A percentile compares a stretch with the other conserved stretches of the same genome.
Conservation (phyloP, 140 eudicot genomes). For the Stevia rebaudiana region DNA sequence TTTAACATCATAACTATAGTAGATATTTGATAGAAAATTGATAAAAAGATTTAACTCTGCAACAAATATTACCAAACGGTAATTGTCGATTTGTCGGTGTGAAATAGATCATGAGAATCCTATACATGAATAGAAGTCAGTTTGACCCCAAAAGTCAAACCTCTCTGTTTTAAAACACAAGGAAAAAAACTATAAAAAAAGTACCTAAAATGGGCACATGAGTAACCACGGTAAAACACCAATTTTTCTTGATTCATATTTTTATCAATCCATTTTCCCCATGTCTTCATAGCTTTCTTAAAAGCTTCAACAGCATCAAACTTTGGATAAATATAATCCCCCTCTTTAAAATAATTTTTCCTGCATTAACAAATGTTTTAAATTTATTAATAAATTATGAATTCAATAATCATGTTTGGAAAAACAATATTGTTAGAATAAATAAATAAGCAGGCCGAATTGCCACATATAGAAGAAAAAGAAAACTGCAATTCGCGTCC, state of each 20-base stretch:
- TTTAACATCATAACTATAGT: background rate
- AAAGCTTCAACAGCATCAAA: conserved; percentile 90
- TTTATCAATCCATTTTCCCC: conserved; percentile 81
- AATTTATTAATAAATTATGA: too few species aligned
- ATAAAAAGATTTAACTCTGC: background rate
- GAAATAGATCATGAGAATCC: background rate
- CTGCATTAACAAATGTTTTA: conserved; percentile 32
- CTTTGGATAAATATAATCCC: conserved; percentile 57
- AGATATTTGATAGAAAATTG: background rate
- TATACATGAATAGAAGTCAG: background rate
- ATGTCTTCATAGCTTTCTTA: conserved; percentile 67
- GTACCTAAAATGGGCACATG: conserved; percentile 95
- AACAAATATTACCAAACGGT: background rate
- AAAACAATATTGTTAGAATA: background rate
- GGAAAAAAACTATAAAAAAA: background rate
- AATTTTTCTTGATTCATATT: conserved; percentile 43
- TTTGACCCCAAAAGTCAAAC: conserved; percentile 20
- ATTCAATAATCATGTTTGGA: background rate
- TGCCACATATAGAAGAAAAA: too few species aligned
- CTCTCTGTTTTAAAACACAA: background rate
- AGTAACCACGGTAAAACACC: conserved; percentile 83
- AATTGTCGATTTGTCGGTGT: background rate
- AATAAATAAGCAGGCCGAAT: too few species aligned
- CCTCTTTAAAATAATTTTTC: conserved; percentile 81
- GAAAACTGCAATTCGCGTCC: too few species aligned